A percentile compares a stretch with the other conserved stretches of the same genome.
Conservation (phyloP, 2,329 filamentous ascomycete species). For the Fusarium verrucosum region DNA sequence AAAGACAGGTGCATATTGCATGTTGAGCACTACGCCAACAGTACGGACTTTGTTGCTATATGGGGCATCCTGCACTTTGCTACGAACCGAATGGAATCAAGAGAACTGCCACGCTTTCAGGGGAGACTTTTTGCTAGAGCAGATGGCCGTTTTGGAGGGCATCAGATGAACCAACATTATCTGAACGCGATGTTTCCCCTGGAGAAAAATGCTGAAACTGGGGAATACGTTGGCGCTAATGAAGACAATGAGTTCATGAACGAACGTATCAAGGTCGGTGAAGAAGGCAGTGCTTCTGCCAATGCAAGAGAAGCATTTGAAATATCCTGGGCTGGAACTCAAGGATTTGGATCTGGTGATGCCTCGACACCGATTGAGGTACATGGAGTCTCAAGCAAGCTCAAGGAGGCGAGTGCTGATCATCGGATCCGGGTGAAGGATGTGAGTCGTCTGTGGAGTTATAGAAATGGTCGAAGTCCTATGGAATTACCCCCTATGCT, state of each 20-base stretch:
- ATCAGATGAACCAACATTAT: slow-evolving; percentile 70
- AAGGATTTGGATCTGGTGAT: slow-evolving; percentile 50
- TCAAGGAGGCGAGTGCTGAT: slow-evolving; percentile 42
- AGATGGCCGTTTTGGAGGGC: slow-evolving; percentile 58
- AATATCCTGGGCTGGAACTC: slow-evolving; percentile 56
- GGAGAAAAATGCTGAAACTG: slow-evolving; percentile 53
- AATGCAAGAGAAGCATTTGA: slow-evolving; percentile 59
- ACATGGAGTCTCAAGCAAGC: slow-evolving; percentile 45
- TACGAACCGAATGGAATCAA: slow-evolving; percentile 52
- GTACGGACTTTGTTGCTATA: slow-evolving; percentile 75
- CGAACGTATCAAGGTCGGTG: slow-evolving; percentile 59
- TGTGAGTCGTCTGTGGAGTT: slow-evolving; percentile 69
- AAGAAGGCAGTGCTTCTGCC: slow-evolving; percentile 55
- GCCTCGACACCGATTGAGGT: slow-evolving; percentile 52
- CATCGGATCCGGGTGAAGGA: slow-evolving; percentile 63
- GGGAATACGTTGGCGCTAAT: slow-evolving; percentile 54
- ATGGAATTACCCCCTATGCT: slow-evolving; percentile 53
- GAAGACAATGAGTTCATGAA: slow-evolving; percentile 70
- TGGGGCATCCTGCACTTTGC: slow-evolving; percentile 79
- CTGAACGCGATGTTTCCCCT: slow-evolving; percentile 70
- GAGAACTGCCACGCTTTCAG: slow-evolving; percentile 67
- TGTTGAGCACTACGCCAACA: slow-evolving; percentile 84
- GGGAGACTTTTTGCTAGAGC: slow-evolving; percentile 68
- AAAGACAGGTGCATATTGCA: slow-evolving; percentile 68
- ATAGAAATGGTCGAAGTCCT: slow-evolving; percentile 67